Evolutionary conservation across 2,329 filamentous ascomycete genomes (phyloP), one percentile per base, ranked within the genome.

Genomic region (Fusarium haematococcum): DNA sequence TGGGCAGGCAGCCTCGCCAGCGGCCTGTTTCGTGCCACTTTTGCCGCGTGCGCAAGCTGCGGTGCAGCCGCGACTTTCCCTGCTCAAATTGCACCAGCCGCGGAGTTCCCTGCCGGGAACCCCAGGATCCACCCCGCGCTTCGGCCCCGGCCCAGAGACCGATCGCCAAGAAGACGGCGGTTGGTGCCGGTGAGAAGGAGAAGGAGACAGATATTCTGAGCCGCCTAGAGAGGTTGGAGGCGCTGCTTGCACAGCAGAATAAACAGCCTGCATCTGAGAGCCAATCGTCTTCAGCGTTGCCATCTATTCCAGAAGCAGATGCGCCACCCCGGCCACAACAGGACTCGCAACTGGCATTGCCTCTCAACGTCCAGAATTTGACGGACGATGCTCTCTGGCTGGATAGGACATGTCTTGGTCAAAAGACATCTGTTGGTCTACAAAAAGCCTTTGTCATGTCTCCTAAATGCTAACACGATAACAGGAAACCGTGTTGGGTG

Each of bases 81-180:
- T 83, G 82, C 69, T 78, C 78, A 58, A 83, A 83, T 76, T 83
- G 82, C 70, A 80, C 79, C 58, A 79, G 78, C 68, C 80, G 82
- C 71, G 81, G 81, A 69, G 73, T 83, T 27, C 70, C 73, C 23
- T 83, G 82, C 71, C 79, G 78, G 41, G 75, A 77, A 32, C 62
- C 73, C 18, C 72, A 70, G 48, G 75, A 78, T 70, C 77, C 77
- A 77, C 75, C 65, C 60, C 69, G 73, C 52, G 56, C 71, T 41
- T 18, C 59, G 23, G 67, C 58, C 30, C 69, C 65, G 54, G 68
- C 72, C 14, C 68, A 68, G 39, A 59, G 69, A 54, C 50, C 70
- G 65, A 43, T 70, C 61, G 57, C 60, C 32, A 75, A 65, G 52
- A 62, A 27, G 48, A 23, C 63, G 7, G 27, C 59, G 14, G 43